Conservation (phyloP, 768 basidiomycete species). For the Tephrocybe sp. region DNA sequence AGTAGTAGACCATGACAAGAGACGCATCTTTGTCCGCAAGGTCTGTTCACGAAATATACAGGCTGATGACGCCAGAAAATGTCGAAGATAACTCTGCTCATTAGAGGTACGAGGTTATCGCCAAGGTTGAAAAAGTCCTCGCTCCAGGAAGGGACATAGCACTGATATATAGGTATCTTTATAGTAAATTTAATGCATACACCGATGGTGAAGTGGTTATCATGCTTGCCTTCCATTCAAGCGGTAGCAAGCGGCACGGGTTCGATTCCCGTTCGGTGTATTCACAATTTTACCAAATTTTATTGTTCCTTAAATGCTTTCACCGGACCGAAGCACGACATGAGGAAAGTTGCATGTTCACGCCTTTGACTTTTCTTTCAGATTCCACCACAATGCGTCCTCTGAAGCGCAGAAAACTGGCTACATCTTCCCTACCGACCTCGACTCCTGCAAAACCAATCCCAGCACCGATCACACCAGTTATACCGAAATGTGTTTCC, state of each 20-base stretch:
- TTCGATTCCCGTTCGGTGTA: slow-evolving; percentile 75
- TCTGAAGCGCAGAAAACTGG: slow-evolving; percentile 26
- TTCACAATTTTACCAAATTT: slow-evolving; percentile 7
- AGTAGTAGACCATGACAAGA: too few relatives aligned
- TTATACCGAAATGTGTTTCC: slow-evolving; percentile 20
- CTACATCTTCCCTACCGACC: neutral
- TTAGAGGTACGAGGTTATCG: too few relatives aligned
- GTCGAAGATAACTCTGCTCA: too few relatives aligned
- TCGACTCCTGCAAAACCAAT: neutral
- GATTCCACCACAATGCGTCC: slow-evolving; percentile 14
- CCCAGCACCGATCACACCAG: neutral
- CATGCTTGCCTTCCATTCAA: slow-evolving; percentile 83
- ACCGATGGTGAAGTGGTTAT: slow-evolving; percentile 87
- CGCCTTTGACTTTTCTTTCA: neutral
- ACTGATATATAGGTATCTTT: too few relatives aligned
- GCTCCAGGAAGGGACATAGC: too few relatives aligned
- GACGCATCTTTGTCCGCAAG: too few relatives aligned
- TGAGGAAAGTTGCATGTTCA: slow-evolving; percentile 13
- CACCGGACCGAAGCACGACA: slow-evolving; percentile 3
- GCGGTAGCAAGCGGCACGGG: slow-evolving; percentile 62
- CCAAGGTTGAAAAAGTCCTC: too few relatives aligned
- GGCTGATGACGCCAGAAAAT: too few relatives aligned
- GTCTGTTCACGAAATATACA: too few relatives aligned
- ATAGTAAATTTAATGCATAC: too few relatives aligned
- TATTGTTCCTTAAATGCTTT: neutral